Evolutionary conservation across 345 rosid genomes (phyloP), one percentile per base, ranked within the genome.

Genomic region (Diplotaxis tenuifolia): DNA sequence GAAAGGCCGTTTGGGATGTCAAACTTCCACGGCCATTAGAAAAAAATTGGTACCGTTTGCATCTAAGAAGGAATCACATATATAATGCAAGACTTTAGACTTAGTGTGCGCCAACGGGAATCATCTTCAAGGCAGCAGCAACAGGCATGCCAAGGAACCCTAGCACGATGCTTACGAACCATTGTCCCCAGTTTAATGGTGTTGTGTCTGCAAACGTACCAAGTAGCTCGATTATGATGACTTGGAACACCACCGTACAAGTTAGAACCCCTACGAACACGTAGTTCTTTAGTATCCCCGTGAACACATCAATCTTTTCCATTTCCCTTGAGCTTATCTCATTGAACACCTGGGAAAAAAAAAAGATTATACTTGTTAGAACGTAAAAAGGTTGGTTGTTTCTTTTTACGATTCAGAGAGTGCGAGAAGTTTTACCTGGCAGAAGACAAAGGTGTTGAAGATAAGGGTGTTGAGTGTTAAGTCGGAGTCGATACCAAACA

Each of bases 91-190:
- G 19, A 22, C 32, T 27, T 4, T 25, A 29, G 52, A 53, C 78
- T 79, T 77, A 87, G 74, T 55, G 74, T 15, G 85, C 79, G 19
- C 86, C 87, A 28, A 88, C 88, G 0, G 89, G 92, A 2, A 91
- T 84, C 90, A 87, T 80, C 80, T 93, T 93, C 71, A 91, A 59
- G 68, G 82, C 87, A 53, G 97, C 97, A 20, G 97, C 88, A 31
- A 93, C 81, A 29, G 98, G 98, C 98, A 94, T 91, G 55, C 97
- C 97, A 12, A 94, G 90, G 84, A 94, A 89, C 34, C 98, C 98
- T 6, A 94, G 83, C 53, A 84, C 61, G 28, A 94, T 45, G 54
- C 88, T 86, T 34, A 85, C 84, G 18, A 91, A 78, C 98, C 98
- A 94, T 71, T 89, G 98, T 58, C 66, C 73, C 85, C 83, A 80